Evolutionary conservation across 345 rosid species (phyloP).

Genomic region (Brassica cretica): DNA sequence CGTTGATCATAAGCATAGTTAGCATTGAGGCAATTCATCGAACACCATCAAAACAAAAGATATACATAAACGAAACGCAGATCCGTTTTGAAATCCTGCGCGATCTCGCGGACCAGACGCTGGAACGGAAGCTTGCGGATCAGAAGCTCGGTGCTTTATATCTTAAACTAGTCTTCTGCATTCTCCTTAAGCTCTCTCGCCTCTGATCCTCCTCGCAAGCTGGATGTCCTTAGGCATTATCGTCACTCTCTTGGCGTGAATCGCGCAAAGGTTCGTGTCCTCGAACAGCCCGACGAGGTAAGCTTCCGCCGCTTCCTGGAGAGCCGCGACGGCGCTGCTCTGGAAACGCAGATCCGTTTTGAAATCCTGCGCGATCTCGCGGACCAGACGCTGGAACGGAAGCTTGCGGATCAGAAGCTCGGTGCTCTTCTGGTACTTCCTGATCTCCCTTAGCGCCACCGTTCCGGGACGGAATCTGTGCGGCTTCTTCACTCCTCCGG

Average conservation of each 20-base stretch:
- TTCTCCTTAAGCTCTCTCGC: neutral
- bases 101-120: neutral
- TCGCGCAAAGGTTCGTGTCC: neutral
- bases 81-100: neutral
- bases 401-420: neutral
- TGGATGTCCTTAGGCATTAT: neutral
- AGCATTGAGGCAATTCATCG: neutral
- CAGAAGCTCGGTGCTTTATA: neutral
- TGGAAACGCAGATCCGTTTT: neutral
- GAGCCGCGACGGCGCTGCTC: neutral
- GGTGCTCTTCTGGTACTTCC: neutral
- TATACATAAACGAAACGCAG: neutral
- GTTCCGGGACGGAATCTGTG: neutral
- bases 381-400: neutral
- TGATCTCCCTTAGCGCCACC: neutral
- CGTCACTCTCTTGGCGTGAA: neutral
- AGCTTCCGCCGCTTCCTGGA: neutral
- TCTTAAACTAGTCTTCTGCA: too few relatives aligned
- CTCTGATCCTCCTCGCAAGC: neutral
- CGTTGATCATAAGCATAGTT: too few relatives aligned
- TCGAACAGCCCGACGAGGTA: neutral
- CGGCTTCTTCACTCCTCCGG: neutral
- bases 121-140: neutral
- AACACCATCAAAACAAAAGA: neutral
- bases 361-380: neutral